Base-by-base conservation (phyloP, 1,139 yeast species). In the Pichia cactophila region DNA sequence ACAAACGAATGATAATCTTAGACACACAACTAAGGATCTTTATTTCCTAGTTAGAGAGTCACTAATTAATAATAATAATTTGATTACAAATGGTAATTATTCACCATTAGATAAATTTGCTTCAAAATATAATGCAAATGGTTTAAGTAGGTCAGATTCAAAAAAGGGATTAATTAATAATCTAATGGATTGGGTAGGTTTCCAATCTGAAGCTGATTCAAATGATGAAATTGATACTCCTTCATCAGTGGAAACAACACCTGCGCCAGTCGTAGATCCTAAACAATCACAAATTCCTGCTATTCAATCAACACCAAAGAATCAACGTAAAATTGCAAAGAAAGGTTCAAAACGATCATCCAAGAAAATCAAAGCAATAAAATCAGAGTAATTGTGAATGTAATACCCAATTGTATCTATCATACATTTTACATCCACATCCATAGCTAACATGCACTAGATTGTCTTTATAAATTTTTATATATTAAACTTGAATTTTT, bases 31-130 rank as follows among this genome's bases (percentile, higher is more conserved):
- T 16, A 80, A 81, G 61, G 96, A 88, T 65, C 70, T 88, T 51
- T 87, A 88, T 65, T 81, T 86, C 57, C 95, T 89, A 65, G 86
- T 85, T 35, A 72, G 92, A 56, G 92, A 85, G 63, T 80, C 84
- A 58, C 69, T 88, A 64, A 73, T 70, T 71, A 65, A 65, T 80
- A 65, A 52, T 58, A 63, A 54, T 52, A 47, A 43, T 31, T 26
- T 43, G 14, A 48, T 48, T 26, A 7, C 62, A 44, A 59, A 64
- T 40, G 45, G 41, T 8, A 35, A 31, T 31, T 49, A 50, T 29
- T 55, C 80, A 23, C 84, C 84, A 5, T 74, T 78, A 59, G 74
- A 80, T 20, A 81, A 77, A 50, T 80, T 80, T 65, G 86, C 86
- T 5, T 72, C 80, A 33, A 77, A 75, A 59, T 81, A 72, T 61